Conservation (phyloP, 495 filamentous ascomycete genomes). For the Xylaria scruposa region DNA sequence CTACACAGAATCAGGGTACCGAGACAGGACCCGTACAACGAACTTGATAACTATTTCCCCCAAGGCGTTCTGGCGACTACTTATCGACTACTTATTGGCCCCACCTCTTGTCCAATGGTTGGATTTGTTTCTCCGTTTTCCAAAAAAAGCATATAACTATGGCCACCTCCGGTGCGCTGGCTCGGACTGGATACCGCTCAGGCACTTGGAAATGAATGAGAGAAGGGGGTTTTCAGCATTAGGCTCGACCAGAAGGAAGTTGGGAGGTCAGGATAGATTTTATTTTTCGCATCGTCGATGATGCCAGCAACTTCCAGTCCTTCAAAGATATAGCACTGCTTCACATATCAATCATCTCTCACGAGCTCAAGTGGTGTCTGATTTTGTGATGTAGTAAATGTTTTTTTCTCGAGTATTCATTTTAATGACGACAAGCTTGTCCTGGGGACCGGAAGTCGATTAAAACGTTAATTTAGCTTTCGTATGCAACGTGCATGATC, state of each 20-base stretch:
- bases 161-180: constrained; percentile 10
- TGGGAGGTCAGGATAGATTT: constrained; percentile 20
- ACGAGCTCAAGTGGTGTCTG: neutral
- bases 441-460: neutral
- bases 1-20: constrained; percentile 5
- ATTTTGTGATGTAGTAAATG: constrained; percentile 6
- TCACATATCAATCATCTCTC: constrained; percentile 11
- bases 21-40: constrained; percentile 12
- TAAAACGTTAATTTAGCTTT: constrained; percentile 1
- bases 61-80: constrained; percentile 27
- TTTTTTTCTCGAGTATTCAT: neutral
- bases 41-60: constrained; percentile 16
- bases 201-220: neutral
- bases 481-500: neutral
- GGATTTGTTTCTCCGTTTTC: neutral
- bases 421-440: neutral
- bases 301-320: neutral
- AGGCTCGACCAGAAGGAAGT: neutral
- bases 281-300: constrained; percentile 12
- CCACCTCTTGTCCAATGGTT: constrained; percentile 10
- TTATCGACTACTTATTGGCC: neutral
- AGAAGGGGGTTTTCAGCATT: neutral
- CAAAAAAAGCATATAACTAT: constrained; percentile 11
- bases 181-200: constrained; percentile 24
- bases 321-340: constrained; percentile 31